A percentile compares a stretch with the other conserved stretches of the same genome.
These are phyloP conservation scores for Neolentinus lepideus DNA, from an alignment of 1,284 basidiomycete genomes.

Conservation along the genomic window DNA sequence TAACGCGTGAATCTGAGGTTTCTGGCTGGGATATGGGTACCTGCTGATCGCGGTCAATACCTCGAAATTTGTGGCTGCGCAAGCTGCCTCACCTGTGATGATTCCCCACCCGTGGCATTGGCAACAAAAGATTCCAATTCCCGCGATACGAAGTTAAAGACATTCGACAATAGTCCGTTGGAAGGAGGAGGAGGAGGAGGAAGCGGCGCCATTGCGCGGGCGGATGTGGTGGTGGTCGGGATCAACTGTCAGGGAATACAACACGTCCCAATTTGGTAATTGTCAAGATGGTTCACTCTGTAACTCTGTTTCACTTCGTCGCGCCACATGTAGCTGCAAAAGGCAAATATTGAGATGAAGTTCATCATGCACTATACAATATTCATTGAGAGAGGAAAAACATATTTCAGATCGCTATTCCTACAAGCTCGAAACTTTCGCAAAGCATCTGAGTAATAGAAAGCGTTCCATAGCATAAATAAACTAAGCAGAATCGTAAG, in stretches of 20 bases:
- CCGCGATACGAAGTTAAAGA: constrained; percentile 61
- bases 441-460: neutral
- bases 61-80: constrained; percentile 4
- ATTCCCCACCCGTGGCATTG: constrained; percentile 47
- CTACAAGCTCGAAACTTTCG: neutral
- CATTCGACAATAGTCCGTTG: constrained; percentile 49
- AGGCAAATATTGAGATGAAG: too few species aligned
- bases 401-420: neutral
- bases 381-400: neutral
- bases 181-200: constrained; percentile 8
- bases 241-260: neutral
- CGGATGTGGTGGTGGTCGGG: neutral
- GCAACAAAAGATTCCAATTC: constrained; percentile 65
- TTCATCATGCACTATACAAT: neutral
- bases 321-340: neutral
- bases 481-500: neutral
- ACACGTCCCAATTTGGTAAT: constrained; percentile 1
- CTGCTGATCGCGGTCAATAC: constrained; percentile 1
- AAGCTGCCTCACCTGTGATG: constrained; percentile 16
- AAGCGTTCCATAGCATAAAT: neutral
- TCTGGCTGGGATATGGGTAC: constrained; percentile 9
- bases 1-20: constrained; percentile 20
- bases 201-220: constrained; percentile 3
- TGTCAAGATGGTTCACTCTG: neutral
- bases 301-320: too few species aligned